Evolutionary conservation across 2,329 filamentous ascomycete genomes (phyloP).

Genomic region (Alternaria triticina): DNA sequence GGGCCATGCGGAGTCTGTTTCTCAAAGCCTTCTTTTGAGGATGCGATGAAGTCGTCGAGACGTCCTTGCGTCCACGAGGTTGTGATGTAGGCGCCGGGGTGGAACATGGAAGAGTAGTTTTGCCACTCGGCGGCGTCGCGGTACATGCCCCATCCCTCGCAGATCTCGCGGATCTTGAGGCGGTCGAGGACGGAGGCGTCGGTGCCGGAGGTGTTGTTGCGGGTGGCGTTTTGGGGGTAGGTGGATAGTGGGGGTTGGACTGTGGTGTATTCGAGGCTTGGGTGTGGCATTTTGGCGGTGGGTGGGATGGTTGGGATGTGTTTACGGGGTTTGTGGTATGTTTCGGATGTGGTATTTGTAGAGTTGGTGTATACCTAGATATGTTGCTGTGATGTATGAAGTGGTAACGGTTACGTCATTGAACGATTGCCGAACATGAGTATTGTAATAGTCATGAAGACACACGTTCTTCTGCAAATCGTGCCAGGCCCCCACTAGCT

Average conservation of each 20-base stretch:
- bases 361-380: not conserved
- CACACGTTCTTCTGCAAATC: not conserved
- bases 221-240: not conserved
- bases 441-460: not conserved
- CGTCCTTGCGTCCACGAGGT: not conserved
- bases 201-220: not conserved
- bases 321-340: too few relatives aligned
- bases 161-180: not conserved
- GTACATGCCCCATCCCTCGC: not conserved
- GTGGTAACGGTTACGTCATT: not conserved
- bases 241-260: not conserved
- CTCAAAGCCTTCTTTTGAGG: not conserved
- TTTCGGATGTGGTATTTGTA: not conserved
- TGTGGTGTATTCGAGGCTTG: not conserved
- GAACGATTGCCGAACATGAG: not conserved
- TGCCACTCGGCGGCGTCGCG: not conserved
- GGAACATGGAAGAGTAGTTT: not conserved
- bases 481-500: not conserved
- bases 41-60: not conserved
- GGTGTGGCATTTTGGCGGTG: not conserved
- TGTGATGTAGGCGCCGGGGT: not conserved
- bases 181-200: not conserved
- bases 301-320: rapidly evolving
- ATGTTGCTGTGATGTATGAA: not conserved
- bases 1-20: not conserved